Evolutionary conservation across 2,329 filamentous ascomycete genomes (phyloP), one percentile per base, ranked within the genome.

Genomic region (Claviceps sp.): DNA sequence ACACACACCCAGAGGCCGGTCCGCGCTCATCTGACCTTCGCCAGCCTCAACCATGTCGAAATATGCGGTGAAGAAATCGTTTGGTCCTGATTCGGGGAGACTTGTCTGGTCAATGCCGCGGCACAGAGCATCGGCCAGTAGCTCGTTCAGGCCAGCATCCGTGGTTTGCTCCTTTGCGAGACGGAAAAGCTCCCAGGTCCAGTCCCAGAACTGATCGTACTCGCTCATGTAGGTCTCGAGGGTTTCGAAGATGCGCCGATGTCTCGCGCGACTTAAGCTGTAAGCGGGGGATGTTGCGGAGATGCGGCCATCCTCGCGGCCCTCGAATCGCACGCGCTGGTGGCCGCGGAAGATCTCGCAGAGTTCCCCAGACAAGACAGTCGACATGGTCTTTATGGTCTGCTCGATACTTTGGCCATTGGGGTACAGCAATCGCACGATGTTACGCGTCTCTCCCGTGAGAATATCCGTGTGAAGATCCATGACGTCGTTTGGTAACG

Each of bases 331-430:
- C 6, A 52, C 52, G 24, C 52, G 54, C 37, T 50, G 46, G 38
- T 55, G 54, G 37, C 52, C 50, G 16, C 52, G 50, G 47, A 55
- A 51, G 11, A 50, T 20, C 54, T 54, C 54, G 46, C 54, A 55
- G 3, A 54, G 50, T 30, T 47, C 47, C 11, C 52, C 48, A 4
- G 54, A 48, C 1, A 55, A 43, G 4, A 55, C 42, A 8, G 49
- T 55, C 11, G 54, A 48, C 24, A 54, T 44, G 20, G 54, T 52
- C 18, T 14, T 22, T 2, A 55, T 14, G 4, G 49, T 18, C 18
- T 46, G 34, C 2, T 50, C 34, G 6, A 55, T 46, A 26, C n/a
- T 40, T 11, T 45, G 40, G 7, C 38, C 52, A 18, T 37, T 51
- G 34, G 54, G 52, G 24, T 54, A 55, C 14, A 55, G 44, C 20